Evolutionary conservation across 495 filamentous ascomycete species (phyloP), one percentile per base, ranked within the genome.

Genomic region (Lasiosphaeria ovina): DNA sequence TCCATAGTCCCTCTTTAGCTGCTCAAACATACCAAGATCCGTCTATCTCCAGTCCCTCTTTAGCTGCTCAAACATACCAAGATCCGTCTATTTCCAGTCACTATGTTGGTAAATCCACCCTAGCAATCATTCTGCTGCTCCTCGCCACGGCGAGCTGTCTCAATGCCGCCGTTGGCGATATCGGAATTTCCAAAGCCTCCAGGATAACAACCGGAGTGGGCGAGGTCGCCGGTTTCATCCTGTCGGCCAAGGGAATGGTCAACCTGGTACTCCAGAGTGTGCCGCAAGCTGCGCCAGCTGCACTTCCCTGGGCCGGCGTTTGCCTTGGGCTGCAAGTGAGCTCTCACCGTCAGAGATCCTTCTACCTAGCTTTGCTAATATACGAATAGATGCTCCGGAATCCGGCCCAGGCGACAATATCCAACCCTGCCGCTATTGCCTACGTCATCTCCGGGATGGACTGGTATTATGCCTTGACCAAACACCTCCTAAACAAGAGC

Each of bases 371-470:
- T 61, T 35, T 24, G 31, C 34, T 65, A 48, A 61, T 32, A 45
- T 35, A 4, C 47, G 12, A 32, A 49, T 12, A 67, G 64, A 61
- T 67, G 7, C 59, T 70, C 58, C 40, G 33, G 36, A 69, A 66
- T 54, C 69, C 67, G 58, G 61, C 63, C 17, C 52, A 63, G 57
- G 65, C 69, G 42, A 66, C 59, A 53, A 64, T 35, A 50, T 68
- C 69, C 48, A 72, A 72, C 60, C 67, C 60, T 47, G 60, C 57
- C 32, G 69, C 64, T 40, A 71, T 74, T 55, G 32, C 60, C n/a
- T 56, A 72, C 48, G 65, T 74, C 35, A 57, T 72, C 58, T 69
- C 67, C 47, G 60, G 69, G 42, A 74, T 74, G 67, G 63, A 73
- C 7, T 73, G 69, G 70, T 74, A 74, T 58, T 74, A 67, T 61